phyloP scores from a whole-genome alignment of 805 yeast species.

The Starmerella khaoyaiensis region DNA sequence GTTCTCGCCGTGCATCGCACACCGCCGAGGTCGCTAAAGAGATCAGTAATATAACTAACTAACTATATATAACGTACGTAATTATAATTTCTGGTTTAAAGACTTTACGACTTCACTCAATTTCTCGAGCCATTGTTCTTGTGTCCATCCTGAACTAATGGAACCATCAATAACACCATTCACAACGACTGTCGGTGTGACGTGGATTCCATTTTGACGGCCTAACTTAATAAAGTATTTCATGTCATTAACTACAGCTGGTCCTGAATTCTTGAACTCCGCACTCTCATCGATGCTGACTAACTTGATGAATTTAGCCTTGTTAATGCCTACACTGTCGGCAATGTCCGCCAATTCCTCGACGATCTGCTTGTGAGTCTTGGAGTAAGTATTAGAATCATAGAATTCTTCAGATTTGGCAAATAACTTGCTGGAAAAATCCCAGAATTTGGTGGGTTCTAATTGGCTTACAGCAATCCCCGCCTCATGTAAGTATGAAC shows the following conservation, averaged over 20 bases:
- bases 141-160: slow-evolving; percentile 50
- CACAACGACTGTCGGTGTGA: slow-evolving; percentile 67
- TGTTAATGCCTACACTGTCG: slow-evolving; percentile 31
- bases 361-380: slow-evolving; percentile 45
- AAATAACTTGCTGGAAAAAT: slow-evolving; percentile 44
- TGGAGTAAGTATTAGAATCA: slow-evolving; percentile 46
- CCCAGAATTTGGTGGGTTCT: slow-evolving; percentile 43
- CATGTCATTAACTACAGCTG: slow-evolving; percentile 44
- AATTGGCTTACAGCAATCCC: slow-evolving; percentile 51
- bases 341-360: slow-evolving; percentile 41
- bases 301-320: slow-evolving; percentile 28
- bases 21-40: too few relatives aligned
- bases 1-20: background rate
- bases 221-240: slow-evolving; percentile 62
- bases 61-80: background rate
- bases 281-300: slow-evolving; percentile 27
- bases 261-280: slow-evolving; percentile 43
- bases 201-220: slow-evolving; percentile 68
- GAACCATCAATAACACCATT: slow-evolving; percentile 49
- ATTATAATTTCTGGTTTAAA: slow-evolving; percentile 2
- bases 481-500: slow-evolving; percentile 56
- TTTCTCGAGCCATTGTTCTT: slow-evolving; percentile 32
- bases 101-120: slow-evolving; percentile 4
- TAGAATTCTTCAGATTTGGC: slow-evolving; percentile 42
- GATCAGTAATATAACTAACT: too few relatives aligned